phyloP scores from a whole-genome alignment of 2,329 filamentous ascomycete genomes.

The Trichoderma atrobrunneum region DNA sequence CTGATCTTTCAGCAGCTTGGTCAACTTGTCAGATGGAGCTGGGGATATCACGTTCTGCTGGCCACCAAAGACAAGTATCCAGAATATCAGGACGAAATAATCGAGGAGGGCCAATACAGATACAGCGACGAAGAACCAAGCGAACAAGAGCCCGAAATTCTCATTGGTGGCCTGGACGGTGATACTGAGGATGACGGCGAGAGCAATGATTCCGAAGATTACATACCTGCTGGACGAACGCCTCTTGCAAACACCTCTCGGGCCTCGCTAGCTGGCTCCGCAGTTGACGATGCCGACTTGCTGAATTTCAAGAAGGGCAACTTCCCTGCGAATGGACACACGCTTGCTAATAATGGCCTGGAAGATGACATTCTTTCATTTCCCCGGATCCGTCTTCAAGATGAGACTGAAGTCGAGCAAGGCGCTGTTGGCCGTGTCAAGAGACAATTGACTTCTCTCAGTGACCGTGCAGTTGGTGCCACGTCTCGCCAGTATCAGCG shows the following conservation, averaged over 20 bases:
- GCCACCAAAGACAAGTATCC: slow-evolving; percentile 74
- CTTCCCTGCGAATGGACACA: slow-evolving; percentile 16
- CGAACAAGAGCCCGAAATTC: slow-evolving; percentile 44
- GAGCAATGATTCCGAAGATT: slow-evolving; percentile 42
- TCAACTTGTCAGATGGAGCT: slow-evolving; percentile 93
- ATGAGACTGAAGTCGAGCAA: slow-evolving; percentile 40
- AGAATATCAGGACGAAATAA: slow-evolving; percentile 56
- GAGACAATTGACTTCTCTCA: slow-evolving; percentile 28
- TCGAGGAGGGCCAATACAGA: slow-evolving; percentile 59
- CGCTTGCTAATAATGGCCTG: slow-evolving; percentile 27
- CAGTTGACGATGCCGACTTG: slow-evolving; percentile 40
- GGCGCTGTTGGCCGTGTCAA: slow-evolving; percentile 33
- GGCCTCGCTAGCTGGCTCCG: slow-evolving; percentile 45
- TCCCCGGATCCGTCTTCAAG: slow-evolving; percentile 49
- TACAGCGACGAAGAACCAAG: slow-evolving; percentile 42
- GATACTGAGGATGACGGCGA: slow-evolving; percentile 41
- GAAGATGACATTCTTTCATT: slow-evolving; percentile 61
- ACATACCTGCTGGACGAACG: slow-evolving; percentile 55
- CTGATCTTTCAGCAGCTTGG: slow-evolving; percentile 97
- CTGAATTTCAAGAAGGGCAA: slow-evolving; percentile 30
- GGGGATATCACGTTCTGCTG: slow-evolving; percentile 94
- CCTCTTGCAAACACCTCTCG: slow-evolving; percentile 51
- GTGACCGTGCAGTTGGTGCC: slow-evolving; percentile 25
- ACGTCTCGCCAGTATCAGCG: slow-evolving; percentile 32
- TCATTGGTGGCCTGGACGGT: slow-evolving; percentile 40